A percentile compares a stretch with the other conserved stretches of the same genome.
Evolutionary conservation across 768 basidiomycete species (phyloP).

Genomic region (Phylloporus arenicola): DNA sequence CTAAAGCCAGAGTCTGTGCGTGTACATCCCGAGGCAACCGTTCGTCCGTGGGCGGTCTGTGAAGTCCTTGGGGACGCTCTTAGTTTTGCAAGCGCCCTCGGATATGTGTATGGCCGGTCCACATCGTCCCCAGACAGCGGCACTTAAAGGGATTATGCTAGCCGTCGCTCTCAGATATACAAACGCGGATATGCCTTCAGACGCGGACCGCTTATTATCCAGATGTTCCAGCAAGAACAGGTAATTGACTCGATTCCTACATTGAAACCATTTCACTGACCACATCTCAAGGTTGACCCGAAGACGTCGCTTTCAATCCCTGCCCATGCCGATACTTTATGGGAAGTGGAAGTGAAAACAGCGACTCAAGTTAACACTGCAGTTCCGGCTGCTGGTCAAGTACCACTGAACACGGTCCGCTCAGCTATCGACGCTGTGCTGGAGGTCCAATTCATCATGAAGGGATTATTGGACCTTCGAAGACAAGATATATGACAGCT

Average conservation of each 20-base stretch:
- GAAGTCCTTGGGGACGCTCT: slow-evolving; percentile 76
- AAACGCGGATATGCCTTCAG: slow-evolving; percentile 78
- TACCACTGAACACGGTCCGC: slow-evolving; percentile 67
- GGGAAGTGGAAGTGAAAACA: slow-evolving; percentile 87
- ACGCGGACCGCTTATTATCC: slow-evolving; percentile 62
- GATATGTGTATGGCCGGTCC: slow-evolving; percentile 53
- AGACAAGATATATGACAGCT: slow-evolving; percentile 58
- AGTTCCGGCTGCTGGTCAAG: slow-evolving; percentile 22
- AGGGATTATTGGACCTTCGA: slow-evolving; percentile 72
- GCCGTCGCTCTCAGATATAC: slow-evolving; percentile 71
- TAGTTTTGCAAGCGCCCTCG: slow-evolving; percentile 74
- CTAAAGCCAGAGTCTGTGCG: slow-evolving; percentile 81
- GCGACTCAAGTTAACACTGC: slow-evolving; percentile 73
- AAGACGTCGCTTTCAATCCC: slow-evolving; percentile 72
- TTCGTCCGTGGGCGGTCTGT: slow-evolving; percentile 78
- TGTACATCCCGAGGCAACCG: slow-evolving; percentile 81
- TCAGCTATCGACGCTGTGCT: slow-evolving; percentile 68
- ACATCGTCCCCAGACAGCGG: not conserved
- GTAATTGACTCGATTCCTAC: slow-evolving; percentile 30
- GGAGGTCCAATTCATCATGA: slow-evolving; percentile 79
- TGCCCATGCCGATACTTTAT: slow-evolving; percentile 73
- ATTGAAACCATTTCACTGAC: slow-evolving; percentile 1
- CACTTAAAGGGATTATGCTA: slow-evolving; percentile 19
- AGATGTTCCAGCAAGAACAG: slow-evolving; percentile 85
- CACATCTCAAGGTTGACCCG: slow-evolving; percentile 52